Evolutionary conservation across 495 filamentous ascomycete species (phyloP), one percentile per base, ranked within the genome.

Genomic region (Pseudevernia furfuracea): DNA sequence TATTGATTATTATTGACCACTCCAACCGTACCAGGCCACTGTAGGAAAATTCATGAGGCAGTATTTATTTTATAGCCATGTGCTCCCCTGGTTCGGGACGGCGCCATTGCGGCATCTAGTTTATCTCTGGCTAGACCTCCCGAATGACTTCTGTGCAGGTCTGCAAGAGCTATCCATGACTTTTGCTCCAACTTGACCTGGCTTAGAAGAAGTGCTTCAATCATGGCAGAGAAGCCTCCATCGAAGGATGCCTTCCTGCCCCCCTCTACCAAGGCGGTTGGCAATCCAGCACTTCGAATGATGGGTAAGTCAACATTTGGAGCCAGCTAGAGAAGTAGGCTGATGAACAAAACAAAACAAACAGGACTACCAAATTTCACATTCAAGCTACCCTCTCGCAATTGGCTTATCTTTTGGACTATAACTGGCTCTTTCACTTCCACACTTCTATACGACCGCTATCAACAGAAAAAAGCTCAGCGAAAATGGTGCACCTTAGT

Each of bases 351-450:
- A 43, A n/a, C n/a, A n/a, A 37, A 25, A 52, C 59, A 52, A 37
- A 37, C 55, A 87, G 84, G 85, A 41, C 78, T 97, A 63, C 92
- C 92, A 32, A 87, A 83, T 61, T 80, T 95, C 65, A 86, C 88
- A 21, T 80, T 87, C 69, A 92, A 88, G 78, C 85, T 99, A 14
- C 94, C 94, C 25, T 99, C 94, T 17, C 87, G 95, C 36, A 97
- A 97, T 72, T 99, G 94, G 94, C 84, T 90, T 77, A 97, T 99
- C 68, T 97, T 99, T 78, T 80, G 93, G 71, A 77, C 87, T 23
- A 74, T 97, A 67, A 87, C 87, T 19, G 85, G 86, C 37, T 85
- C 89, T 41, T 88, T 96, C 68, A 85, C 88, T 0, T 85, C 81
- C 10, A 87, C 89, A 15, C 74, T 97, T 57, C 80, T 90, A 68